Evolutionary conservation across 306 rosid genomes (phyloP), one percentile per base, ranked within the genome.

Genomic region (Neltuma alba): DNA sequence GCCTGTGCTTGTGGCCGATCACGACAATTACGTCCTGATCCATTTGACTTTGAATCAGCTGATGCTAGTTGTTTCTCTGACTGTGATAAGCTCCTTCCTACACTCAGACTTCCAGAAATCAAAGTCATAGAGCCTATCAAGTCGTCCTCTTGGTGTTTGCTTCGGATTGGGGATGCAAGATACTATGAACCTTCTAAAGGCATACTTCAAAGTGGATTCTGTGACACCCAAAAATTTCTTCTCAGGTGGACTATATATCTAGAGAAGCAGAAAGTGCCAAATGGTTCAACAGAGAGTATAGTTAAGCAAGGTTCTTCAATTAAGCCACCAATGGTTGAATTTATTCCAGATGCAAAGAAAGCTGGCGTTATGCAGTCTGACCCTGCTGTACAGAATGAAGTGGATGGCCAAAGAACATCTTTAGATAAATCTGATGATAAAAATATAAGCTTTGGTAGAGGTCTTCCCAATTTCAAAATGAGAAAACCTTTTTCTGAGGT

Each of bases 1-100:
- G 92, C 97, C 31, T 94, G 98, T 89, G 94, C 97, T 76, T 92
- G 98, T 85, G 98, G 98, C 21, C 93, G 95, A 83, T 85, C 95
- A 33, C 81, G 97, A 66, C 86, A 79, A 63, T 79, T 94, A 67
- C 73, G 87, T 54, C 82, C 90, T 78, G 97, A 94, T 80, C 97
- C 97, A n/a, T 94, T 92, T 80, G 97, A 94, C 80, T 94, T 94
- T 80, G 86, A 92, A 85, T 87, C 95, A 12, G 97, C 97, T 77
- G 87, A 91, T 72, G 73, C 83, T 77, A 72, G 79, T 77, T 83
- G 91, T 88, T 88, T 85, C 82, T 85, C 88, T 81, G 93, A 92
- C 76, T 94, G 97, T 84, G 95, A 94, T 86, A 88, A 83, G 84
- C 89, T 88, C 72, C 94, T 94, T 80, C 93, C 95, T 61, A 72